Base-by-base conservation (phyloP, 495 filamentous ascomycete genomes). In the Penicillium manginii region DNA sequence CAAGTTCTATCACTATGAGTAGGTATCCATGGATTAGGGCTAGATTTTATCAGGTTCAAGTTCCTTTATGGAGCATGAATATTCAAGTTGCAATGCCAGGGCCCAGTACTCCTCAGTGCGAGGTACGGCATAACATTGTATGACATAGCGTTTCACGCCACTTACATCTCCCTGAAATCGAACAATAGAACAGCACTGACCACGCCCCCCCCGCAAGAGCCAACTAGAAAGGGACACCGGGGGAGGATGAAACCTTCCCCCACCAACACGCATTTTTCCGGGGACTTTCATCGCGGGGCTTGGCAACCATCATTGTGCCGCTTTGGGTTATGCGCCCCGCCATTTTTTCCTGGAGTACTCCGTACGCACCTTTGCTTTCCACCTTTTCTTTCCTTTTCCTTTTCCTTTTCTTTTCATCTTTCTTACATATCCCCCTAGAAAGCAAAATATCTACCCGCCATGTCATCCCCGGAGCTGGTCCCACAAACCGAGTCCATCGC, bases 401-500 rank as follows among this genome's bases (percentile, higher is more conserved):
- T 40, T 42, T 39, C 42, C 43, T 46, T 26, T 57, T 23, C 45
- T 12, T 23, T 53, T 45, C 18, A 31, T 9, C 33, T 46, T 40
- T 15, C 17, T 18, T 19, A n/a, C 12, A 17, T 1, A 18, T 21
- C 8, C 15, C 12, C 40, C 12, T 1, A 46, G n/a, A 48, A 39
- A 23, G 21, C 12, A 60, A 49, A 35, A 45, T 7, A 31, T 48
- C 23, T 62, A 59, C 73, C 70, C 72, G 54, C 73, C 69, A 78
- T 78, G 76, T 61, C 77, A 39, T 60, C 74, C 72, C 76, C 73
- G 55, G 74, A 79, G 58, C 72, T 78, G 49, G 78, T 81, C 37
- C 78, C 78, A 56, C 73, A 78, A 65, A 81, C 78, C 26, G 77
- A 79, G 51, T 76, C 74, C 49, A 77, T 81, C 61, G 78, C 75